Conservation (phyloP, 352 stramenopile genomes). For the Phytopythium sindhum region DNA sequence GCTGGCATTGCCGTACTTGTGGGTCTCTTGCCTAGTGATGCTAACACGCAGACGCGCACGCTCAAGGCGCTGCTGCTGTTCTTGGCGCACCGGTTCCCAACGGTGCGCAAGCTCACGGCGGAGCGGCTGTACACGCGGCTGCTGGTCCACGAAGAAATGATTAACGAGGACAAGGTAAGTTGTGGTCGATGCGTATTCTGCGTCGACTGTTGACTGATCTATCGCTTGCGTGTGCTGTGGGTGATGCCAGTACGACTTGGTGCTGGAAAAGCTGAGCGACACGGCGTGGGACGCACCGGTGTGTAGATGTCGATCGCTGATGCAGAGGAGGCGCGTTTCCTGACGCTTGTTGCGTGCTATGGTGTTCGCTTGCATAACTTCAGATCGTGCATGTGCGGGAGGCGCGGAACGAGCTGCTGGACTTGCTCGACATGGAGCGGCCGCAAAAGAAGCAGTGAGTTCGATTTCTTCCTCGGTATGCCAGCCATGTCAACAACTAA, state of each 20-base stretch:
- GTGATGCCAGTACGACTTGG: conserved; percentile 47
- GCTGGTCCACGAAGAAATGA: conserved; percentile 68
- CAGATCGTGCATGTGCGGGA: conserved; percentile 50
- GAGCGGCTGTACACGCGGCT: conserved; percentile 83
- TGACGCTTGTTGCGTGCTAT: neutral
- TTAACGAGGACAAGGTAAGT: conserved; percentile 59
- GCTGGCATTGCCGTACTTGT: conserved; percentile 70
- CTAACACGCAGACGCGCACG: conserved; percentile 43
- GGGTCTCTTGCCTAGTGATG: conserved; percentile 64
- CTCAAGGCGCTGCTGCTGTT: conserved; percentile 76
- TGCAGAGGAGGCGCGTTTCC: neutral
- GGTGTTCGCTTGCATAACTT: conserved; percentile 4
- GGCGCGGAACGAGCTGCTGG: conserved; percentile 57
- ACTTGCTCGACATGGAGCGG: conserved; percentile 59
- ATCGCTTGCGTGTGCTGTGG: conserved; percentile 6
- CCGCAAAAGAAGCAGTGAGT: conserved; percentile 60
- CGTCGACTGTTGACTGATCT: neutral
- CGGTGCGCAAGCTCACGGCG: conserved; percentile 78
- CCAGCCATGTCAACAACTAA: conserved; percentile 6
- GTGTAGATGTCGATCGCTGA: conserved; percentile 7
- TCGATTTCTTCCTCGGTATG: neutral
- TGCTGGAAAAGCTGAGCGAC: conserved; percentile 75
- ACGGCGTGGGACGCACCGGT: conserved; percentile 80
- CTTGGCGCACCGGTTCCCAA: conserved; percentile 81
- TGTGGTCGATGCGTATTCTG: neutral